These are phyloP conservation scores for Fusarium sulawesiense DNA, from an alignment of 2,329 filamentous ascomycete species.

Conservation along the genomic window DNA sequence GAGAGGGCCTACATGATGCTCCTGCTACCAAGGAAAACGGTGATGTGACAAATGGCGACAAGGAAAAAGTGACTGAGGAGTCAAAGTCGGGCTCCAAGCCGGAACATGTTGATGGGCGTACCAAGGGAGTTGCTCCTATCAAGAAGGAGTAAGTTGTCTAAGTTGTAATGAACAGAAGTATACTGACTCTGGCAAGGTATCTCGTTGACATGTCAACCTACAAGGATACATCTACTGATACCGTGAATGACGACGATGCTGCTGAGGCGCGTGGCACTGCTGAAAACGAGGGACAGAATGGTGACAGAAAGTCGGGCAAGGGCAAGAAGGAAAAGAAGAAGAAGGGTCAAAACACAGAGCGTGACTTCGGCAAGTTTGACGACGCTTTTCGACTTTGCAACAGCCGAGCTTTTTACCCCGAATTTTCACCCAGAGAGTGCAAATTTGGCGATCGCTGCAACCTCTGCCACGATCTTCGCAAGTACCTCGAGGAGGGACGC, in stretches of 20 bases:
- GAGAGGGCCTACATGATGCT: conserved; percentile 38
- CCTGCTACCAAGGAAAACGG: conserved; percentile 26
- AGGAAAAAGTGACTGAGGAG: conserved; percentile 23
- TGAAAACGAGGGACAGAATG: conserved; percentile 60
- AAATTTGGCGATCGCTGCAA: conserved; percentile 84
- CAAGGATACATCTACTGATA: conserved; percentile 39
- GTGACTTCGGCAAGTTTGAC: conserved; percentile 81
- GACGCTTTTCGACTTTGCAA: conserved; percentile 84
- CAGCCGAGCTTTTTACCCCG: conserved; percentile 75
- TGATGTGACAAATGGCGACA: conserved; percentile 33
- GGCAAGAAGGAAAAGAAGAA: conserved; percentile 60
- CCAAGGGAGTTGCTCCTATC: conserved; percentile 74
- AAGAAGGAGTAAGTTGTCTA: conserved; percentile 73
- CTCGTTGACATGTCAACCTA: conserved; percentile 53
- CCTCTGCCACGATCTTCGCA: conserved; percentile 84
- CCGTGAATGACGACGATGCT: conserved; percentile 59
- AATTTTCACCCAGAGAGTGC: conserved; percentile 85
- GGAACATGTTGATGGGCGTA: conserved; percentile 46
- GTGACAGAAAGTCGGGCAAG: conserved; percentile 63
- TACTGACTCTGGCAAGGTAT: conserved; percentile 51
- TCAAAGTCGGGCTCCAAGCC: conserved; percentile 15
- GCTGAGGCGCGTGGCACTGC: conserved; percentile 58
- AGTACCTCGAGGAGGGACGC: conserved; percentile 85
- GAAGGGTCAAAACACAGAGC: conserved; percentile 80
- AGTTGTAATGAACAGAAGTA: background rate